phyloP scores from a whole-genome alignment of 2,329 filamentous ascomycete genomes.

The Peltaster fructicola region DNA sequence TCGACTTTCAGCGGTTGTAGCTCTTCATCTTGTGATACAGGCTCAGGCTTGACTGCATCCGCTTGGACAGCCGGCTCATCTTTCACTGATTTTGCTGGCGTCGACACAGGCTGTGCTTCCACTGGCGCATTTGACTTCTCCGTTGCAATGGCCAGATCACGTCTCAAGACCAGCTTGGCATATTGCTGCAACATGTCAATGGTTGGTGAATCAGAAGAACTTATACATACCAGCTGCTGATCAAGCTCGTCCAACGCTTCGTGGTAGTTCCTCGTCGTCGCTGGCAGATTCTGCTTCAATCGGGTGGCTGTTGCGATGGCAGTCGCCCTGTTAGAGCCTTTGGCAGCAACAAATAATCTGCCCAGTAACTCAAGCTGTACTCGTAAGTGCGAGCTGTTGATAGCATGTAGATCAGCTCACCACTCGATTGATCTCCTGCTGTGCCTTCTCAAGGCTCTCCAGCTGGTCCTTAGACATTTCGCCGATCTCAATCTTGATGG shows the following conservation, averaged over 20 bases:
- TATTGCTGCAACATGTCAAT: slow-evolving; percentile 10
- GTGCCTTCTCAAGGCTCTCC: too few species aligned
- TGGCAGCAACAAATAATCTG: slow-evolving; percentile 26
- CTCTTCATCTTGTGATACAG: too few species aligned
- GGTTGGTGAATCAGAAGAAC: slow-evolving; percentile 1
- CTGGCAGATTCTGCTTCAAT: slow-evolving; percentile 22
- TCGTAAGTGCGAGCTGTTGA: slow-evolving; percentile 1
- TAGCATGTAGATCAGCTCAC: slow-evolving; percentile 17
- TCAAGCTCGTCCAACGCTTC: slow-evolving; percentile 35
- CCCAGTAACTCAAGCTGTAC: slow-evolving; percentile 26
- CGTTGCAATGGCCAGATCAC: slow-evolving; percentile 14
- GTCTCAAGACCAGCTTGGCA: slow-evolving; percentile 17
- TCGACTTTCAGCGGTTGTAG: too few species aligned
- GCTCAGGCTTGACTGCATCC: slow-evolving; percentile 1
- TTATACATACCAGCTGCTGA: slow-evolving; percentile 23
- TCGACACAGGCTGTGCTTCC: slow-evolving; percentile 2
- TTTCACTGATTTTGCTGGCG: not conserved
- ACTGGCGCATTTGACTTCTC: slow-evolving; percentile 4
- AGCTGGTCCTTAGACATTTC: too few species aligned
- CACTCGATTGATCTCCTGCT: slow-evolving; percentile 30
- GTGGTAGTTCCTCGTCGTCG: slow-evolving; percentile 27
- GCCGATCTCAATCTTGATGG: too few species aligned
- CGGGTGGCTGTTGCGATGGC: slow-evolving; percentile 17
- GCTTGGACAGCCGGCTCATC: not conserved
- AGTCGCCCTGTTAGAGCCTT: slow-evolving; percentile 10